Evolutionary conservation across 2,329 filamentous ascomycete species (phyloP).

Genomic region (Mariannaea elegans): DNA sequence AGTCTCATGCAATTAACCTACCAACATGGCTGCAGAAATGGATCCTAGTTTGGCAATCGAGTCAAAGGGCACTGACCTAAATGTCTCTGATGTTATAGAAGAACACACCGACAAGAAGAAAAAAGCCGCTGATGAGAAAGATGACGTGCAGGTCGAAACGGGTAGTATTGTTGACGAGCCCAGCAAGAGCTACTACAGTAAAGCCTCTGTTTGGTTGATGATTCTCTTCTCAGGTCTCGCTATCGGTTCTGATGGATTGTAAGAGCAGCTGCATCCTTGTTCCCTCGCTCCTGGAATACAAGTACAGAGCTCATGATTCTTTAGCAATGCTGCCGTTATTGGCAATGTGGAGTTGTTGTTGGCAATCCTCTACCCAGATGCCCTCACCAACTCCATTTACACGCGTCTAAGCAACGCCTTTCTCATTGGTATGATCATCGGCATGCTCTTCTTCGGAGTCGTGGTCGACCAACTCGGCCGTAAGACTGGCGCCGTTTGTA

Average conservation of each 20-base stretch:
- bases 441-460: constrained; percentile 63
- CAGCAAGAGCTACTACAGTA: constrained; percentile 48
- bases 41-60: constrained; percentile 10
- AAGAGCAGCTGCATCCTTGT: constrained; percentile 19
- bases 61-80: constrained; percentile 3
- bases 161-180: constrained; percentile 25
- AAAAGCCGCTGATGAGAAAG: constrained; percentile 9
- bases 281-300: not conserved
- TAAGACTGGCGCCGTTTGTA: constrained; percentile 56
- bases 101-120: constrained; percentile 12
- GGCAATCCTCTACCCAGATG: constrained; percentile 52
- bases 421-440: constrained; percentile 64
- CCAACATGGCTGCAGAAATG: constrained; percentile 11
- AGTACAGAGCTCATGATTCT: too few relatives aligned
- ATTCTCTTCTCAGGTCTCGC: constrained; percentile 56
- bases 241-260: constrained; percentile 56
- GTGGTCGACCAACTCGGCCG: constrained; percentile 60
- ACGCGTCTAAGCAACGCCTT: constrained; percentile 63
- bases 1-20: not conserved
- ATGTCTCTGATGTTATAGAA: not conserved
- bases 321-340: constrained; percentile 54
- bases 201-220: constrained; percentile 53
- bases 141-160: constrained; percentile 26
- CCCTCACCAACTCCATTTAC: constrained; percentile 54
- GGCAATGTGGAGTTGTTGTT: constrained; percentile 55